Percentiles rank a stretch among this genome's conserved stretches.
Evolutionary conservation across 768 basidiomycete genomes (phyloP).

Genomic region (Leccinum rimulosum): DNA sequence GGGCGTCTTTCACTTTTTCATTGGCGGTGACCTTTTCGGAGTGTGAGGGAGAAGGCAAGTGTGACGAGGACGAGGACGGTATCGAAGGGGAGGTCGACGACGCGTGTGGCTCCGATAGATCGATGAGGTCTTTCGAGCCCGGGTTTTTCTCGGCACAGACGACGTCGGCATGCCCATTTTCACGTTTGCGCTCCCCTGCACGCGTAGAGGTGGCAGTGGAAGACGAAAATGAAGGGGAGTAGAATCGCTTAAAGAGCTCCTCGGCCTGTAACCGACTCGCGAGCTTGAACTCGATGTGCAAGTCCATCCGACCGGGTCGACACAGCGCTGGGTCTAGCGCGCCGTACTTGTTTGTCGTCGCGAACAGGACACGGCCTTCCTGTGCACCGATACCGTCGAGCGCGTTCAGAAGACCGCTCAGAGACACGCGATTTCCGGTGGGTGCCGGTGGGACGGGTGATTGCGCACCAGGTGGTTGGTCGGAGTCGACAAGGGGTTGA

Average conservation of each 20-base stretch:
- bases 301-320: constrained; percentile 78
- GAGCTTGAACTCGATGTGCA: constrained; percentile 75
- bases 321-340: constrained; percentile 71
- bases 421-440: constrained; percentile 44
- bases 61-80: not conserved
- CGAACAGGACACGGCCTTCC: constrained; percentile 80
- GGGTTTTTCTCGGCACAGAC: not conserved
- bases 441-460: constrained; percentile 6
- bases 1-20: not conserved
- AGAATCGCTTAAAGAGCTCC: constrained; percentile 69
- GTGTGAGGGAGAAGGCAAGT: not conserved
- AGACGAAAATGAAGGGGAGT: constrained; percentile 38
- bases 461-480: constrained; percentile 18
- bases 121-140: constrained; percentile 15
- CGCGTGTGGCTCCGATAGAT: constrained; percentile 9
- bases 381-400: constrained; percentile 77
- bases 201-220: not conserved
- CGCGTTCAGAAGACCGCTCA: constrained; percentile 76
- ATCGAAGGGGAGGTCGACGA: not conserved
- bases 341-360: constrained; percentile 73
- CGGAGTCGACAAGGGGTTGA: not conserved
- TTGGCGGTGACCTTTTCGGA: constrained; percentile 20
- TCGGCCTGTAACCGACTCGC: constrained; percentile 66
- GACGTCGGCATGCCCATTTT: not conserved
- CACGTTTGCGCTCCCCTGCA: not conserved